Conservation (phyloP, 805 yeast species). For the Candida qinlingensis region DNA sequence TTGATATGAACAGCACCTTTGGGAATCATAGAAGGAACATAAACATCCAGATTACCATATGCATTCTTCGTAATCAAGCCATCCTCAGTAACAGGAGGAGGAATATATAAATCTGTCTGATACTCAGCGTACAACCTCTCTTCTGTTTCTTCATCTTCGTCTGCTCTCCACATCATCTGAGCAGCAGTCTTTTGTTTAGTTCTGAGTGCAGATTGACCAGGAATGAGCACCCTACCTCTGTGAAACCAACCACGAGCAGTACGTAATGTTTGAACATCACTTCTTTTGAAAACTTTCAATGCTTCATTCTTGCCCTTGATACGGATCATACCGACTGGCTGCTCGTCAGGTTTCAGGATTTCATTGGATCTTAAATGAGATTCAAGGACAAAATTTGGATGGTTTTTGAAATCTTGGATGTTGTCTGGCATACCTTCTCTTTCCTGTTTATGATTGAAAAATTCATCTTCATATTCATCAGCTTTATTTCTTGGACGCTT, state of each 20-base stretch:
- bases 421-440: conserved; percentile 86
- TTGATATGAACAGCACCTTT: conserved; percentile 62
- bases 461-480: conserved; percentile 49
- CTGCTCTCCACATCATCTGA: conserved; percentile 20
- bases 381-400: conserved; percentile 81
- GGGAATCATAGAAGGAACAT: conserved; percentile 78
- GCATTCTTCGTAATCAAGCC: conserved; percentile 73
- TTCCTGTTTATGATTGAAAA: conserved; percentile 54
- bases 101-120: conserved; percentile 68
- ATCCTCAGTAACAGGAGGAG: conserved; percentile 48
- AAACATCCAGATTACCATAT: conserved; percentile 81
- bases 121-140: conserved; percentile 68
- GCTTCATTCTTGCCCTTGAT: conserved; percentile 37
- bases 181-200: conserved; percentile 29
- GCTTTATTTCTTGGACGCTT: conserved; percentile 15
- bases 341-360: conserved; percentile 54
- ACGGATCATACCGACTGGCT: conserved; percentile 69
- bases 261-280: conserved; percentile 55
- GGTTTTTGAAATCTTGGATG: conserved; percentile 76
- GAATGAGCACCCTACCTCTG: conserved; percentile 66
- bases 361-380: conserved; percentile 70
- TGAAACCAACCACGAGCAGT: conserved; percentile 86
- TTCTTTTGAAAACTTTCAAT: conserved; percentile 62
- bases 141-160: conserved; percentile 41
- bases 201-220: conserved; percentile 65